Evolutionary conservation across 2,329 filamentous ascomycete genomes (phyloP).

Genomic region (Stagonosporopsis cucurbitacearum): DNA sequence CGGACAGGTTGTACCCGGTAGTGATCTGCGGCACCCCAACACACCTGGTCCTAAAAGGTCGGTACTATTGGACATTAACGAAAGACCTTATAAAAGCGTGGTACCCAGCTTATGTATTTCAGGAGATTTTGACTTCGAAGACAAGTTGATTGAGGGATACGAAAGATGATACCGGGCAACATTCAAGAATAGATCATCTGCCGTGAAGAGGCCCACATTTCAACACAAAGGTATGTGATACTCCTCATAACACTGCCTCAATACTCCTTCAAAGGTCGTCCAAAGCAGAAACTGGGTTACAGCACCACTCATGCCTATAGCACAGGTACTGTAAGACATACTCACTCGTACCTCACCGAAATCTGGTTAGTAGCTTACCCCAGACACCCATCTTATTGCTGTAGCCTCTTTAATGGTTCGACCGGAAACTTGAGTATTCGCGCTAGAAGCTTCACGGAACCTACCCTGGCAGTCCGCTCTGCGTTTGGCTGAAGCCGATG

Average conservation of each 20-base stretch:
- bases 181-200: background rate
- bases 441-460: slow-evolving; percentile 5
- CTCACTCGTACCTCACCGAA: background rate
- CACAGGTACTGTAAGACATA: slow-evolving; percentile 7
- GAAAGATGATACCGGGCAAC: background rate
- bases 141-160: background rate
- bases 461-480: background rate
- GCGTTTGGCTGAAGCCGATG: slow-evolving; percentile 11
- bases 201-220: background rate
- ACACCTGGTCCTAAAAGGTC: background rate
- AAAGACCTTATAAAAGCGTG: background rate
- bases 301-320: background rate
- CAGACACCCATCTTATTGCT: slow-evolving; percentile 1
- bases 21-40: slow-evolving; percentile 1
- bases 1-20: slow-evolving; percentile 6
- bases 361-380: slow-evolving; percentile 5
- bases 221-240: background rate
- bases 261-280: background rate
- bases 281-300: background rate
- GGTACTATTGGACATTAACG: background rate
- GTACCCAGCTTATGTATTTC: background rate
- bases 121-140: background rate
- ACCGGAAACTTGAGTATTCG: background rate
- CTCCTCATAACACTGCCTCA: background rate
- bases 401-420: background rate